Conservation (phyloP, 768 basidiomycete genomes). For the Cystobasidium tubakii region DNA sequence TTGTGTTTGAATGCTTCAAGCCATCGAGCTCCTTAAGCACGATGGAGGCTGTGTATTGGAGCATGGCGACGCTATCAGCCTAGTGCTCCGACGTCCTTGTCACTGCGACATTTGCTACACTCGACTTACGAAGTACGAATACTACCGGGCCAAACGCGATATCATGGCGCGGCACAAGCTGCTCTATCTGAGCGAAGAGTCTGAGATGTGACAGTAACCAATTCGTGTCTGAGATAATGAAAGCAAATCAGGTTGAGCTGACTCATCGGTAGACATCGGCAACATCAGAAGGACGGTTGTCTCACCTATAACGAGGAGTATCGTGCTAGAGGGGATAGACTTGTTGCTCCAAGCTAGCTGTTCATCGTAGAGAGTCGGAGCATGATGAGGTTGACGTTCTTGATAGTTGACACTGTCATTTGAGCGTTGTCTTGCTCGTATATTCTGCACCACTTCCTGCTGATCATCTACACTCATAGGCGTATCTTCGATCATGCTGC, state of each 20-base stretch:
- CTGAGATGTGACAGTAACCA: slow-evolving; percentile 18
- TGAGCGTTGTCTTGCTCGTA: background rate
- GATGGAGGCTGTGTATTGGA: background rate
- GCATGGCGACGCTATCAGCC: no score
- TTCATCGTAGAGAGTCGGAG: background rate
- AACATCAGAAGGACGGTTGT: no score
- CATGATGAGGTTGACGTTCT: background rate
- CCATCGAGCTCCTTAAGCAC: slow-evolving; percentile 22
- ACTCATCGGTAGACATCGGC: no score
- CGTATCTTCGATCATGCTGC: background rate
- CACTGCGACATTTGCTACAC: no score
- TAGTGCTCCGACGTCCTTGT: no score
- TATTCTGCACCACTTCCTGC: slow-evolving; percentile 3
- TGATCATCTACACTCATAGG: background rate
- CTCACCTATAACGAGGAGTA: slow-evolving; percentile 29
- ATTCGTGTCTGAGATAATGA: slow-evolving; percentile 10
- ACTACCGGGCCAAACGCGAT: background rate
- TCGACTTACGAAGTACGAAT: slow-evolving; percentile 10
- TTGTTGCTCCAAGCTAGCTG: background rate
- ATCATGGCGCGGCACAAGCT: background rate
- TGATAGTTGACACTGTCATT: background rate
- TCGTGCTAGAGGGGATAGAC: background rate
- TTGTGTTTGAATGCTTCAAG: background rate
- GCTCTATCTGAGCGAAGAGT: slow-evolving; percentile 3
- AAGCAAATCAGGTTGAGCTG: no score